These are phyloP conservation scores for Paraphaeosphaeria minitans DNA, from an alignment of 2,329 filamentous ascomycete genomes.

Conservation along the genomic window DNA sequence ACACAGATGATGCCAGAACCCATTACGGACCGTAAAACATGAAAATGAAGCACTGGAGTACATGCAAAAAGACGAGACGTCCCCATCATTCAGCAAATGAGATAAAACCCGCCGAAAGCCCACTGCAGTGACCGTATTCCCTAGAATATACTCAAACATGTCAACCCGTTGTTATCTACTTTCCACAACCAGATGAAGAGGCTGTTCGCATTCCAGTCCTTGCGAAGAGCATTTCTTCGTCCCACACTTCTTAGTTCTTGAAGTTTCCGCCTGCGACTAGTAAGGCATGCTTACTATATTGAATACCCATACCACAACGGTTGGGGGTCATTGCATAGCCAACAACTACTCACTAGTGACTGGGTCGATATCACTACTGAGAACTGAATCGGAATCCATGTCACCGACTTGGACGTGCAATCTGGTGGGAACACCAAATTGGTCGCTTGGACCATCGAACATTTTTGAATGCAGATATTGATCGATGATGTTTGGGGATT, in stretches of 20 bases:
- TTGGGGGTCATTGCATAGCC: not conserved
- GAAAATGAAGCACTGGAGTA: not conserved
- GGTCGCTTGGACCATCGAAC: conserved; percentile 7
- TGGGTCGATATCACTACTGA: not conserved
- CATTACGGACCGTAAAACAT: conserved; percentile 4
- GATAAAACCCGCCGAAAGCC: not conserved
- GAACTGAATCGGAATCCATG: not conserved
- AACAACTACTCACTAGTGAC: not conserved
- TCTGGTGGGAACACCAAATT: not conserved
- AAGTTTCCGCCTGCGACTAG: not conserved
- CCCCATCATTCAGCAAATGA: not conserved
- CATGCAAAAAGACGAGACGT: not conserved
- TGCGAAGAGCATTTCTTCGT: not conserved
- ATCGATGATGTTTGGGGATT: not conserved
- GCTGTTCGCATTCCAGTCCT: not conserved
- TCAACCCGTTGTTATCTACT: not conserved
- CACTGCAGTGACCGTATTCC: not conserved
- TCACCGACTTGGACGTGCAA: not conserved
- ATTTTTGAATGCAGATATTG: not conserved
- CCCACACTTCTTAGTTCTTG: not conserved
- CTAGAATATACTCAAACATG: not conserved
- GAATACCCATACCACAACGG: not conserved
- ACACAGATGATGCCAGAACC: not conserved
- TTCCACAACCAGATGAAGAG: not conserved
- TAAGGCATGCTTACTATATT: not conserved